Conservation (phyloP, 2,329 filamentous ascomycete species). For the Trichoderma semiorbis region DNA sequence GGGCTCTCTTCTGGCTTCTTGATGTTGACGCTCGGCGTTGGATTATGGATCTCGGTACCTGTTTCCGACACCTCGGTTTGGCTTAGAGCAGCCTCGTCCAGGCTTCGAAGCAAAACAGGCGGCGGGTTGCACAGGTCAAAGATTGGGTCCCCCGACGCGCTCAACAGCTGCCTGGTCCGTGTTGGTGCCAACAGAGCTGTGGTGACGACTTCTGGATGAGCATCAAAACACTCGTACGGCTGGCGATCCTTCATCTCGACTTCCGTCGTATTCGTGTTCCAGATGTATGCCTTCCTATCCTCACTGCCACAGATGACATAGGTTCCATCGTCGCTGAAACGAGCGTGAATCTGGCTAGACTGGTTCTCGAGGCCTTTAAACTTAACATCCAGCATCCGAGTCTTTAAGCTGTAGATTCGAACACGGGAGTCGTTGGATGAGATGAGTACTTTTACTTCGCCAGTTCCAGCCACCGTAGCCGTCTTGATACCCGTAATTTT, state of each 20-base stretch:
- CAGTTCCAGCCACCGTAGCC: conserved; percentile 53
- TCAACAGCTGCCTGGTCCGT: conserved; percentile 71
- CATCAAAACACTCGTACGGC: conserved; percentile 85
- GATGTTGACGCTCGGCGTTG: conserved; percentile 27
- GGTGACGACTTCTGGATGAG: conserved; percentile 83
- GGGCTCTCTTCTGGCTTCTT: conserved; percentile 65
- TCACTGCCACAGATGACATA: conserved; percentile 94
- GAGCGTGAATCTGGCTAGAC: conserved; percentile 84
- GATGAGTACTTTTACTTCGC: conserved; percentile 78
- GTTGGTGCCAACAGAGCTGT: conserved; percentile 82
- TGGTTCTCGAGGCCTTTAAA: conserved; percentile 89
- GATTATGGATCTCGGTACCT: conserved; percentile 28
- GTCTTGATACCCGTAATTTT: conserved; percentile 96
- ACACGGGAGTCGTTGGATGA: conserved; percentile 94
- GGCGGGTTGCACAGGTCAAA: conserved; percentile 96
- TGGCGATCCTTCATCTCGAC: conserved; percentile 71
- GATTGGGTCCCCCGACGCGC: conserved; percentile 83
- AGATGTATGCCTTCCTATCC: conserved; percentile 85
- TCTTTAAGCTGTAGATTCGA: conserved; percentile 81
- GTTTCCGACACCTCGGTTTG: conserved; percentile 38
- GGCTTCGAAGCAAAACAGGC: conserved; percentile 75
- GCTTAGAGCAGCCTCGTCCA: conserved; percentile 56
- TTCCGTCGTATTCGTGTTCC: conserved; percentile 57
- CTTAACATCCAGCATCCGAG: conserved; percentile 83
- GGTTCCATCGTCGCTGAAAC: conserved; percentile 79